These are phyloP conservation scores for Artemisia tridentata DNA, from an alignment of 129 eudicot genomes.

Conservation along the genomic window DNA sequence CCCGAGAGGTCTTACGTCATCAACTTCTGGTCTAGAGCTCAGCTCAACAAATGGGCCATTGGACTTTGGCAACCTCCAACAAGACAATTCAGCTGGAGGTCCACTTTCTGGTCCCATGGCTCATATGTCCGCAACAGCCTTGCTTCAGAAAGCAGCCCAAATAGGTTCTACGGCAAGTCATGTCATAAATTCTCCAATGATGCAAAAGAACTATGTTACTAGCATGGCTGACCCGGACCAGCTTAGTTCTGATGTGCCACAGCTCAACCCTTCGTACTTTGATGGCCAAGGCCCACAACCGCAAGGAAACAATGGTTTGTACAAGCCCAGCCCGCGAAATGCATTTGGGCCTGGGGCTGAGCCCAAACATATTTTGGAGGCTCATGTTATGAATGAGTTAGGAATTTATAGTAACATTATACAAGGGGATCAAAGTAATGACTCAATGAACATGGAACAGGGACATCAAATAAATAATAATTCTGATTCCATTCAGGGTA, in stretches of 20 bases:
- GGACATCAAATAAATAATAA: constrained; percentile 17
- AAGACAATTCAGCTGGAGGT: constrained; percentile 38
- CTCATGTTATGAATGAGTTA: constrained; percentile 33
- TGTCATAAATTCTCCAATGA: constrained; percentile 55
- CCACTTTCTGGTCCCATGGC: constrained; percentile 31
- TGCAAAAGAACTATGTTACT: constrained; percentile 56
- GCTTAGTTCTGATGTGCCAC: constrained; percentile 23
- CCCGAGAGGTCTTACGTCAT: constrained; percentile 37
- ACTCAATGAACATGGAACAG: constrained; percentile 24
- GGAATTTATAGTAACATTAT: constrained; percentile 46
- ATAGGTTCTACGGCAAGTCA: constrained; percentile 37
- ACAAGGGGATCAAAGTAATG: constrained; percentile 32
- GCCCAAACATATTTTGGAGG: constrained; percentile 13
- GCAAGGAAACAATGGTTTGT: constrained; percentile 26
- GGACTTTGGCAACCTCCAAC: constrained; percentile 27
- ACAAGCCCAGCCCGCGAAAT: constrained; percentile 41
- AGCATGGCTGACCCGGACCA: constrained; percentile 59
- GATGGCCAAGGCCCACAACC: constrained; percentile 23
- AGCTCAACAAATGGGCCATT: constrained; percentile 46
- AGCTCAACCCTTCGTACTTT: constrained; percentile 14
- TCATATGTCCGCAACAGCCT: constrained; percentile 70
- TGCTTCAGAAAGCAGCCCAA: constrained; percentile 65
- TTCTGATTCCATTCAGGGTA: constrained; percentile 11
- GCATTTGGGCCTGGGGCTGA: constrained; percentile 13
- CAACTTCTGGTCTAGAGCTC: constrained; percentile 58